Percentiles rank a stretch among this genome's conserved stretches.
Conservation (phyloP, 2,329 filamentous ascomycete genomes). For the Alternaria alternata region DNA sequence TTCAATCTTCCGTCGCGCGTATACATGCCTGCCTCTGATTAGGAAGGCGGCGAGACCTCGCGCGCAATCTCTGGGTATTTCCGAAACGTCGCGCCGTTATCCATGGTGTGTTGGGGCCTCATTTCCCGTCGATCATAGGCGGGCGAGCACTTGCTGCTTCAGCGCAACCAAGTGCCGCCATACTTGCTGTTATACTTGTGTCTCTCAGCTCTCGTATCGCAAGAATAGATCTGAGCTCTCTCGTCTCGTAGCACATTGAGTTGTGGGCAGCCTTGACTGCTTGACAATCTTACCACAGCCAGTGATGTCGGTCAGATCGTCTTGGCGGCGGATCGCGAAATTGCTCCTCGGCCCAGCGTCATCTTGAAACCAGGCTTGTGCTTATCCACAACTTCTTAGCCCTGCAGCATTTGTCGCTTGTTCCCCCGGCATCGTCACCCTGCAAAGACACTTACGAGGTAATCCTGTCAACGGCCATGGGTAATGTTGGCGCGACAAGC, state of each 20-base stretch:
- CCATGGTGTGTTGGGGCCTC: conserved; percentile 20
- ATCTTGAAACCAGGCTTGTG: conserved; percentile 42
- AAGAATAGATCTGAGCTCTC: conserved; percentile 4
- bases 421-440: conserved; percentile 22
- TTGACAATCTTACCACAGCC: conserved; percentile 31
- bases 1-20: conserved; percentile 5
- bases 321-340: conserved; percentile 43
- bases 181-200: neutral
- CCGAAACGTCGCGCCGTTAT: conserved; percentile 29
- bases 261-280: conserved; percentile 12
- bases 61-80: conserved; percentile 35
- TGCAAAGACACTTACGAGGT: conserved; percentile 25
- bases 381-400: conserved; percentile 17
- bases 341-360: conserved; percentile 35
- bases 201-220: conserved; percentile 2
- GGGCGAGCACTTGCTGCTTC: conserved; percentile 15
- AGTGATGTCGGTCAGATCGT: conserved; percentile 29
- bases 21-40: neutral
- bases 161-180: conserved; percentile 3
- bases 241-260: conserved; percentile 2
- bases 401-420: conserved; percentile 39
- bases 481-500: conserved; percentile 33
- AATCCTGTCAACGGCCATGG: conserved; percentile 35
- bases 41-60: conserved; percentile 21
- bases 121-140: conserved; percentile 31